These are phyloP conservation scores for Candida khao-thaluensis DNA, from an alignment of 805 yeast species.

Conservation along the genomic window DNA sequence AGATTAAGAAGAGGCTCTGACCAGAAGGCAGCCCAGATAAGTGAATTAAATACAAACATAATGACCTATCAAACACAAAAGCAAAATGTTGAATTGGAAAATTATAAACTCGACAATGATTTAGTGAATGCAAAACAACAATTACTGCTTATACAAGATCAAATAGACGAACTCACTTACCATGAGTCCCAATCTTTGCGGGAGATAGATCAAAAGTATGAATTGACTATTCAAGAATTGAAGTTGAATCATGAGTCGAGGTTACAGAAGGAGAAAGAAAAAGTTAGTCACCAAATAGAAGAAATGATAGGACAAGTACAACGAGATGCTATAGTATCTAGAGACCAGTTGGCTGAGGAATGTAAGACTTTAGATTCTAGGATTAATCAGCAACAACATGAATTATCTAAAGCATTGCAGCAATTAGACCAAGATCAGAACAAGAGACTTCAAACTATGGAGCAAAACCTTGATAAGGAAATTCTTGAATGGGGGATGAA, in stretches of 20 bases:
- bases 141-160: conserved; percentile 31
- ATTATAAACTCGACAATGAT: conserved; percentile 31
- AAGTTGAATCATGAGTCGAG: conserved; percentile 21
- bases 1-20: conserved; percentile 13
- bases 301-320: conserved; percentile 33
- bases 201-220: conserved; percentile 25
- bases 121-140: conserved; percentile 38
- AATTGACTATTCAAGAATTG: conserved; percentile 22
- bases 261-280: conserved; percentile 27
- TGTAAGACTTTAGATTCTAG: conserved; percentile 17
- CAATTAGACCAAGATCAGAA: conserved; percentile 7
- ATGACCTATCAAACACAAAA: conserved; percentile 36
- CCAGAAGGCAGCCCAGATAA: conserved; percentile 19
- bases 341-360: conserved; percentile 18
- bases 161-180: conserved; percentile 28
- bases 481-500: neutral
- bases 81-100: conserved; percentile 37
- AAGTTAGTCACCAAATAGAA: conserved; percentile 35
- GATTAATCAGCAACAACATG: conserved; percentile 9
- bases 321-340: conserved; percentile 27
- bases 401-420: neutral
- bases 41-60: conserved; percentile 18
- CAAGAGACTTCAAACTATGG: conserved; percentile 7
- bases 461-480: conserved; percentile 3
- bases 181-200: conserved; percentile 23